These are phyloP conservation scores for Cutaneotrichosporon daszewskae DNA, from an alignment of 1,284 basidiomycete genomes.

Conservation along the genomic window DNA sequence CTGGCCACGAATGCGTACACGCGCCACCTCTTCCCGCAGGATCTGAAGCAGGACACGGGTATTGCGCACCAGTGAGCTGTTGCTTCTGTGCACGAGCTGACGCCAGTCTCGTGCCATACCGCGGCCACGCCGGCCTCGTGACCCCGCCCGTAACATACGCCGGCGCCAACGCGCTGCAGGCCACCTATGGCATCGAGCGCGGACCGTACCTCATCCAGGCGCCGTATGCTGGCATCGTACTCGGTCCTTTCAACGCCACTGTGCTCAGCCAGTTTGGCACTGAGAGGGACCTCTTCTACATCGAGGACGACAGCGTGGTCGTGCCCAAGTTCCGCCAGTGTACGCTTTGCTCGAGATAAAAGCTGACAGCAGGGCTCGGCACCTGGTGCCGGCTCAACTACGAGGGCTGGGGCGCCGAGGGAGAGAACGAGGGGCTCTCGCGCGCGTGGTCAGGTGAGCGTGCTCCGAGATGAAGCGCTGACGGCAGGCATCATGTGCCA, in stretches of 20 bases:
- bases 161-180: constrained; percentile 11
- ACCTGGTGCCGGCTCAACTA: constrained; percentile 17
- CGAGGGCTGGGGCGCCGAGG: constrained; percentile 23
- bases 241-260: constrained; percentile 16
- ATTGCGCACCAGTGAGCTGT: constrained; percentile 1
- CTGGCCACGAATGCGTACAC: constrained; percentile 40
- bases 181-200: constrained; percentile 22
- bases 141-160: constrained; percentile 20
- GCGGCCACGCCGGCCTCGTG: constrained; percentile 24
- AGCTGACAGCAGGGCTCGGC: constrained; percentile 1
- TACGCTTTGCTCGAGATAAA: background rate
- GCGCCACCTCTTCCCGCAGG: constrained; percentile 14
- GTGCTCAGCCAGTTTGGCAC: background rate
- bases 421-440: constrained; percentile 21
- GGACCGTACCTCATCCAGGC: constrained; percentile 29
- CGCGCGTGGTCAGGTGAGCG: constrained; percentile 22
- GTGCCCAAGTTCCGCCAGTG: constrained; percentile 3
- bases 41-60: constrained; percentile 9
- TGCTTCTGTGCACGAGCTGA: background rate
- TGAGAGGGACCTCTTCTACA: constrained; percentile 10
- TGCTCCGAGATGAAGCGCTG: background rate
- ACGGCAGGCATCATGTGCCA: constrained; percentile 20
- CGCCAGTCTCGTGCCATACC: constrained; percentile 22
- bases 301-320: constrained; percentile 19
- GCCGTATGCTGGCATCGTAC: constrained; percentile 21